A percentile compares a stretch with the other conserved stretches of the same genome.
Evolutionary conservation across 768 basidiomycete genomes (phyloP).

Genomic region (Punctularia strigosozonata): DNA sequence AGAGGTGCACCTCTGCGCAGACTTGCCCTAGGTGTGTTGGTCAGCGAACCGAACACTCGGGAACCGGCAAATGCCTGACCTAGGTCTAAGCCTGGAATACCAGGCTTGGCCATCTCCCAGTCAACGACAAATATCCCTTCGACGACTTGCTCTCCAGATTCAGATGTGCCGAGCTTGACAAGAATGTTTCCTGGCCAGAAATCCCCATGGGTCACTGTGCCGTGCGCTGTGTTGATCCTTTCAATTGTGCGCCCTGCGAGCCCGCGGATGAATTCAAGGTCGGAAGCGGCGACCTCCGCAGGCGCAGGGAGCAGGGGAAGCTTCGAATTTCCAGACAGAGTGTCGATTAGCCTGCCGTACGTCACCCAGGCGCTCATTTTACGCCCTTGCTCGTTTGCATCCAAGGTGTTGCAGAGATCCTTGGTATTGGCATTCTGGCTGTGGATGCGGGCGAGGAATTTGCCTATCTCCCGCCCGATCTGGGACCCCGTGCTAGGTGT

Average conservation of each 20-base stretch:
- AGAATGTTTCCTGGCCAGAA: slow-evolving; percentile 67
- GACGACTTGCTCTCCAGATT: slow-evolving; percentile 16
- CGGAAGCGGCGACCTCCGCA: slow-evolving; percentile 21
- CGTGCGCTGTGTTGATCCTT: slow-evolving; percentile 20
- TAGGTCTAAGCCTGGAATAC: slow-evolving; percentile 45
- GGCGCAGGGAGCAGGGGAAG: slow-evolving; percentile 23
- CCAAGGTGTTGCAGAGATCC: slow-evolving; percentile 24
- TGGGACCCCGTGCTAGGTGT: slow-evolving; percentile 20
- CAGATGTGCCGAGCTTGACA: slow-evolving; percentile 22
- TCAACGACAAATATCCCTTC: slow-evolving; percentile 40
- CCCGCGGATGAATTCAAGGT: slow-evolving; percentile 22
- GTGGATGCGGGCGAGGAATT: slow-evolving; percentile 45
- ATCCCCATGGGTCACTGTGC: slow-evolving; percentile 45
- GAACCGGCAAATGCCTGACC: too few species aligned
- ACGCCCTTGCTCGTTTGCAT: slow-evolving; percentile 28
- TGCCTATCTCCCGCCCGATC: slow-evolving; percentile 42
- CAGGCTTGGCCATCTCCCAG: slow-evolving; percentile 53
- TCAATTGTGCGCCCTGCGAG: slow-evolving; percentile 18
- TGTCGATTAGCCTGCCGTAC: slow-evolving; percentile 30
- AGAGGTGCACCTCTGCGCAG: slow-evolving; percentile 42
- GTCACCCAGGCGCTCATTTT: slow-evolving; percentile 25
- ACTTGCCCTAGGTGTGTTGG: too few species aligned
- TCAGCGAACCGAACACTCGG: too few species aligned
- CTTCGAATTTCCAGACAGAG: slow-evolving; percentile 7
- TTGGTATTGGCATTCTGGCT: slow-evolving; percentile 25